phyloP scores from a whole-genome alignment of 495 filamentous ascomycete species.

The Annulohypoxylon stygium region DNA sequence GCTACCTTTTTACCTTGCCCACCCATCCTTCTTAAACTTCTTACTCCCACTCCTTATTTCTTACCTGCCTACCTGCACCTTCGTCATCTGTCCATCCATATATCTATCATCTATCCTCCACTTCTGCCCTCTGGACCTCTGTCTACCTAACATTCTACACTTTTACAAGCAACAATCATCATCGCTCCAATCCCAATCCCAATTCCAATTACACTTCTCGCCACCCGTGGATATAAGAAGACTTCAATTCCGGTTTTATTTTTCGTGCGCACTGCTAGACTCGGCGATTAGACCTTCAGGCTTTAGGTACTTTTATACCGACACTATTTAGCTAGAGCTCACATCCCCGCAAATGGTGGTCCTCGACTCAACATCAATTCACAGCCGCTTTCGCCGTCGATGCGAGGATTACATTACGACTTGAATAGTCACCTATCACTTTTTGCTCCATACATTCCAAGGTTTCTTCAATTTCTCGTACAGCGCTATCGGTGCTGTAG shows the following conservation, averaged over 20 bases:
- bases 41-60: conserved; percentile 2
- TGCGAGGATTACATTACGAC: conserved; percentile 36
- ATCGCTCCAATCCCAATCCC: neutral
- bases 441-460: conserved; percentile 11
- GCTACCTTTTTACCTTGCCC: conserved; percentile 10
- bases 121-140: conserved; percentile 9
- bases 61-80: conserved; percentile 5
- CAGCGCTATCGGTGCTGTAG: conserved; percentile 12
- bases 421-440: neutral
- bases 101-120: conserved; percentile 17
- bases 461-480: conserved; percentile 15
- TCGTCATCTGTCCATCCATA: neutral
- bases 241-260: conserved; percentile 7
- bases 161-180: too few relatives aligned
- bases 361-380: conserved; percentile 15
- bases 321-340: conserved; percentile 7
- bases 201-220: conserved; percentile 11
- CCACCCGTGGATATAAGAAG: conserved; percentile 28
- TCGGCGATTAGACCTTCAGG: conserved; percentile 33
- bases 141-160: too few relatives aligned
- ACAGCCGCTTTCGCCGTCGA: conserved; percentile 10
- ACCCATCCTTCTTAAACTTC: conserved; percentile 10
- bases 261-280: conserved; percentile 14
- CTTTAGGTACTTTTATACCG: conserved; percentile 8
- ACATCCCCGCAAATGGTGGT: conserved; percentile 37